Conservation (phyloP, 495 filamentous ascomycete species). For the Aspergillus bertholletiae region DNA sequence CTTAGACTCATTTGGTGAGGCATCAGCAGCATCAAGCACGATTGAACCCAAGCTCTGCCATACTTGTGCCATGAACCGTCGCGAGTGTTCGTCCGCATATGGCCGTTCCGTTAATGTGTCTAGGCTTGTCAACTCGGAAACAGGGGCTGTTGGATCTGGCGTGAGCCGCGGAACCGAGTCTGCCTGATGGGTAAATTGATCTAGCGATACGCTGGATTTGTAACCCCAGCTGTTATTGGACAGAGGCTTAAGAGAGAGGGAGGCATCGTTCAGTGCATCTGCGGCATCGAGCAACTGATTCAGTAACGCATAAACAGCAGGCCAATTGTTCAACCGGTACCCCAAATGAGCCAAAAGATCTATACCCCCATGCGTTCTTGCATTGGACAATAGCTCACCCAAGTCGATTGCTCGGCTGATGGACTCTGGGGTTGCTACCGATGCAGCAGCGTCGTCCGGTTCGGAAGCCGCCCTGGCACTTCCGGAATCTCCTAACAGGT, state of each 20-base stretch:
- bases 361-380: slow-evolving; percentile 20
- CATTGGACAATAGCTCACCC: slow-evolving; percentile 22
- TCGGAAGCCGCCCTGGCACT: neutral
- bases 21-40: slow-evolving; percentile 49
- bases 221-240: slow-evolving; percentile 24
- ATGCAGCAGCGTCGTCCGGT: slow-evolving; percentile 5
- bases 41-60: slow-evolving; percentile 50
- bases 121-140: slow-evolving; percentile 9
- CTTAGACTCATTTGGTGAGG: slow-evolving; percentile 31
- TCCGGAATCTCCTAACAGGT: slow-evolving; percentile 28
- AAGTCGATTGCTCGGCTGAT: slow-evolving; percentile 21
- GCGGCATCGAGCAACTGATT: slow-evolving; percentile 37
- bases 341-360: slow-evolving; percentile 44
- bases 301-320: slow-evolving; percentile 36
- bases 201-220: slow-evolving; percentile 20
- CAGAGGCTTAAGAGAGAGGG: slow-evolving; percentile 11
- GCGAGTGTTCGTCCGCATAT: slow-evolving; percentile 18
- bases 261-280: slow-evolving; percentile 12
- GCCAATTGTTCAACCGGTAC: slow-evolving; percentile 40
- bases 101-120: slow-evolving; percentile 25
- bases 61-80: slow-evolving; percentile 30
- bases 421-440: slow-evolving; percentile 13
- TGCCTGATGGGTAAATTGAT: slow-evolving; percentile 25
- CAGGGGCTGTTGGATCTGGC: neutral
- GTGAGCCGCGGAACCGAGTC: neutral